These are phyloP conservation scores for Boletus sp. DNA, from an alignment of 768 basidiomycete genomes.

Conservation along the genomic window DNA sequence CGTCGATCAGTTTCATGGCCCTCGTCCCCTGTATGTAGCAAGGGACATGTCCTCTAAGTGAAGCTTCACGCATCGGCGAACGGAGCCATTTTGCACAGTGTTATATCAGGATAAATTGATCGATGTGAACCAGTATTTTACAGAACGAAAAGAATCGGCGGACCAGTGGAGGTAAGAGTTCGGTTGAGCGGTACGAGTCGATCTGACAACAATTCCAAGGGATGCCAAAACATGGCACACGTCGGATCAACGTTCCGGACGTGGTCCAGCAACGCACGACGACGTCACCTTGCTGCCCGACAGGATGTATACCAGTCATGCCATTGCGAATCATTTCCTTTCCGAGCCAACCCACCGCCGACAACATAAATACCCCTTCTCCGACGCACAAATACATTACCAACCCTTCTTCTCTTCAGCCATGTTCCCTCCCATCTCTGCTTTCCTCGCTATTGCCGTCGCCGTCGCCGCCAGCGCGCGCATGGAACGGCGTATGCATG, in stretches of 20 bases:
- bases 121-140: no score
- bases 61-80: background rate
- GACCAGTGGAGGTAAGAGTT: background rate
- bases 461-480: conserved; percentile 23
- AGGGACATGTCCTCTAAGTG: background rate
- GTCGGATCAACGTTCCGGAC: background rate
- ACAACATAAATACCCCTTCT: conserved; percentile 25
- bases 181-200: background rate
- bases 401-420: background rate
- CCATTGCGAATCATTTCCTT: conserved; percentile 13
- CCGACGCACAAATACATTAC: background rate
- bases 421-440: conserved; percentile 25
- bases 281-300: conserved; percentile 11
- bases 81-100: background rate
- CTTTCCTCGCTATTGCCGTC: conserved; percentile 16
- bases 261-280: background rate
- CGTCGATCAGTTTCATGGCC: background rate
- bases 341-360: background rate
- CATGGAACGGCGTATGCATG: conserved; percentile 17
- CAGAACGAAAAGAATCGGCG: background rate
- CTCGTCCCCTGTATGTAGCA: background rate
- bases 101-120: background rate
- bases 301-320: background rate
- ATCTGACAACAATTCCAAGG: background rate
- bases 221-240: conserved; percentile 9